Base-by-base conservation (phyloP, 148 eudicot species). In the Pharnaceum exiguum region DNA sequence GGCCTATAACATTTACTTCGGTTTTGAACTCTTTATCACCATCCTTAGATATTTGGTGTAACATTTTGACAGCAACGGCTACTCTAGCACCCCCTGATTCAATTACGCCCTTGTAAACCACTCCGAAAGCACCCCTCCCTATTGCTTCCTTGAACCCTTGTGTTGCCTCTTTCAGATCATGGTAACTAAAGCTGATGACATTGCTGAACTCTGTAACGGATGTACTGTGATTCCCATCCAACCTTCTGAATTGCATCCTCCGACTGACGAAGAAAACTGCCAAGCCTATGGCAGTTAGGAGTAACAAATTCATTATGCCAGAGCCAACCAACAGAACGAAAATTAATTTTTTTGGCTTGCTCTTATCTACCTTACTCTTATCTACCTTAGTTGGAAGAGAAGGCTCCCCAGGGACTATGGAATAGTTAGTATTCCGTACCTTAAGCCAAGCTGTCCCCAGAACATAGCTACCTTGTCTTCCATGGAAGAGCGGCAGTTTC, bases 61-160 rank as follows among this genome's bases (percentile, higher is more conserved):
- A 25, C 22, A 31, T 74, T 67, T 74, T 74, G 32, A 69, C 74
- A 2, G 70, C 73, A 15, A 74, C 46, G 12, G 11, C 16, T 12
- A 49, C 58, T 27, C 15, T 30, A 24, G 40, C 22, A 11, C 59
- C 57, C 11, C 53, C 44, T 12, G 4, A 9, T 37, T 59, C 67
- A 33, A 69, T 17, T 1, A 65, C 9, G 6, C 78, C 78, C 42
- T 69, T 74, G 59, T 69, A 74, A 1, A 74, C 74, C 22, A 64
- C 46, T 5, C 71, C 75, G 57, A 44, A 75, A 40, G 79, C 79
- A 2, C 72, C 75, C 12, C 25, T n/a, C 0, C 75, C 79, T 27
- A 74, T 23, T 32, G 52, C 60, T 36, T 74, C 70, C 30, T 38
- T 69, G 70, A 74, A 74, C 16, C 56, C 62, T 5, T 54, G 15